Evolutionary conservation across 495 filamentous ascomycete species (phyloP), one percentile per base, ranked within the genome.

Genomic region (Penicillium parvum): DNA sequence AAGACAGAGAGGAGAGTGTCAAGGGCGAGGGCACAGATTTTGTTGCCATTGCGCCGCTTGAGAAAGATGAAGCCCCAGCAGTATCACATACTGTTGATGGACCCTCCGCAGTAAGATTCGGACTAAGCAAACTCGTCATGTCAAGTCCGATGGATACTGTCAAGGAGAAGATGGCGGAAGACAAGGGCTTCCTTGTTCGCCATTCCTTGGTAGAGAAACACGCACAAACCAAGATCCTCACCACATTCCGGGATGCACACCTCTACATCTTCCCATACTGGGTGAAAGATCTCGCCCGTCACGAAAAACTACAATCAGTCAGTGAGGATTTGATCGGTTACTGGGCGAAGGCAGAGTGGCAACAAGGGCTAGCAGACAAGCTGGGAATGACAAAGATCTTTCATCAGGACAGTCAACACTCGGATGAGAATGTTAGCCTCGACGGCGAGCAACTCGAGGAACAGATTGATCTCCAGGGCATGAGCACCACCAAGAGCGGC

Each of bases 281-380:
- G 92, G 79, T 95, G 5, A 74, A 90, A 49, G 81, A 89, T n/a
- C 79, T 95, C 55, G 76, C 90, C 37, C 70, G 68, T 18, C 91
- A 97, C 47, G 83, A 91, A 14, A 79, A 72, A 14, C 76, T 97
- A 32, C 84, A 95, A 37, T 90, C 79, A 28, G 78, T 99, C 40
- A 84, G 85, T 37, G 92, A 99, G 65, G 94, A 97, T 52, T 76
- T 96, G 14, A 64, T 99, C 12, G 91, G 90, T 9, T 95, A 84
- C 83, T 95, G 90, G 90, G 88, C 89, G 9, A 97, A 97, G 60
- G 76, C 90, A 1, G 80, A 76, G 23, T 99, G 92, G 92, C 90
- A 96, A 63, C 69, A 77, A 16, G 85, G 88, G 0, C 68, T 96
- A 0, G 79, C 74, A 1, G 75, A 81, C 12, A 96, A 95, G 63